Percentiles rank a stretch among this genome's conserved stretches.
These are phyloP conservation scores for Metarhizium anisopliae DNA, from an alignment of 2,329 filamentous ascomycete genomes.

Conservation along the genomic window DNA sequence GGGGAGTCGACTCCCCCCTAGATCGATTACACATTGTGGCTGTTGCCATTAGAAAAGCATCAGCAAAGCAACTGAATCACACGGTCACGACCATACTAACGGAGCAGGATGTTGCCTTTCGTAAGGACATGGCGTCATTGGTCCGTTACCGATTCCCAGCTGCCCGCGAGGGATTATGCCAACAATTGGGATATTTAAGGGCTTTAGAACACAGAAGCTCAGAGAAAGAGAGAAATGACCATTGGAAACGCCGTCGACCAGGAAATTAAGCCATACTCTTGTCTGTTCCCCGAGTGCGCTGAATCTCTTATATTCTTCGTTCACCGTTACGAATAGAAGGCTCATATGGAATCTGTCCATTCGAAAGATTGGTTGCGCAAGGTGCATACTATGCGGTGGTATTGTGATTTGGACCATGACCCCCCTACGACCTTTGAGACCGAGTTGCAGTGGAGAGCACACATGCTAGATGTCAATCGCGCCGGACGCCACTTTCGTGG, in stretches of 20 bases:
- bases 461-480: not conserved
- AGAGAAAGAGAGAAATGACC: not conserved
- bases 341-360: not conserved
- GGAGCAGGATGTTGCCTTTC: not conserved
- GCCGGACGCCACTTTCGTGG: no score
- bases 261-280: not conserved
- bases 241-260: not conserved
- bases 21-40: not conserved
- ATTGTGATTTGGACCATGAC: not conserved
- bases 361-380: not conserved
- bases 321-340: not conserved
- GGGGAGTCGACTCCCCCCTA: not conserved
- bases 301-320: not conserved
- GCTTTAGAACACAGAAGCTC: not conserved
- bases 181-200: not conserved
- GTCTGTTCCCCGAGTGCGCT: not conserved
- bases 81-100: not conserved
- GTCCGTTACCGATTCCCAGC: not conserved
- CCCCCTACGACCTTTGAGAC: not conserved
- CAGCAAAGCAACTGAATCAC: not conserved
- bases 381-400: not conserved
- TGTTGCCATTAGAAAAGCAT: not conserved
- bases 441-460: not conserved
- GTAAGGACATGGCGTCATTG: not conserved
- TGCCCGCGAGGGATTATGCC: not conserved